These are phyloP conservation scores for Dactylis glomerata DNA, from an alignment of 176 grass and related monocot genomes.

Conservation along the genomic window DNA sequence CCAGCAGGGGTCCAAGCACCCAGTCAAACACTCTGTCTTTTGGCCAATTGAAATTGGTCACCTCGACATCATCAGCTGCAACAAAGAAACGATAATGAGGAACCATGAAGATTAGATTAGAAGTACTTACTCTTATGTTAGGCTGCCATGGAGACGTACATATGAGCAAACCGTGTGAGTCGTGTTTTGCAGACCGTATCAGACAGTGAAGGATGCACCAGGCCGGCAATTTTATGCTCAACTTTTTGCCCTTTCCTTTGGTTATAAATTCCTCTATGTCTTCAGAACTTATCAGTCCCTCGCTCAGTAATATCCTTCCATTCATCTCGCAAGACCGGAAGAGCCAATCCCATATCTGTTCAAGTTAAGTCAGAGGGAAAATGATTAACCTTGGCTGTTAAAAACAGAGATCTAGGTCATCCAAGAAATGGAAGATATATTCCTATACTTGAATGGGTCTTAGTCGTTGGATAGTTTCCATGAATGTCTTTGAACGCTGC, in stretches of 20 bases:
- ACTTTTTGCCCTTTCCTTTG: slow-evolving; percentile 73
- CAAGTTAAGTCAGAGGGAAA: neutral
- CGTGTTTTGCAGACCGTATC: slow-evolving; percentile 67
- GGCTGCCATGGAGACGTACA: slow-evolving; percentile 35
- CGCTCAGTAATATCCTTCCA: slow-evolving; percentile 68
- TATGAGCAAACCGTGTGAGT: slow-evolving; percentile 61
- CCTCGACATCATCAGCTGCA: slow-evolving; percentile 76
- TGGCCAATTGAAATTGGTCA: slow-evolving; percentile 79
- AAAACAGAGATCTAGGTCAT: neutral
- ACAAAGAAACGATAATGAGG: neutral
- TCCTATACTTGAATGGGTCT: slow-evolving; percentile 70
- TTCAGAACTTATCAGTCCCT: slow-evolving; percentile 57
- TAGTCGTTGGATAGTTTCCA: slow-evolving; percentile 56
- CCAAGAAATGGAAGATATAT: neutral
- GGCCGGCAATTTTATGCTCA: slow-evolving; percentile 58
- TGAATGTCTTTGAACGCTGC: slow-evolving; percentile 52
- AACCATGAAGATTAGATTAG: neutral
- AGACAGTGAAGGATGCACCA: slow-evolving; percentile 91
- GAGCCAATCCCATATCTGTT: slow-evolving; percentile 96
- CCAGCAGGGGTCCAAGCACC: slow-evolving; percentile 71
- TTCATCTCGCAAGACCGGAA: slow-evolving; percentile 91
- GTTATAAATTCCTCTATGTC: slow-evolving; percentile 68
- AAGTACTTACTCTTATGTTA: neutral
- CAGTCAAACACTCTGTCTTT: slow-evolving; percentile 75
- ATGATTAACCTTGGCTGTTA: neutral